Evolutionary conservation across 768 basidiomycete species (phyloP).

Genomic region (Auricularia cornea): DNA sequence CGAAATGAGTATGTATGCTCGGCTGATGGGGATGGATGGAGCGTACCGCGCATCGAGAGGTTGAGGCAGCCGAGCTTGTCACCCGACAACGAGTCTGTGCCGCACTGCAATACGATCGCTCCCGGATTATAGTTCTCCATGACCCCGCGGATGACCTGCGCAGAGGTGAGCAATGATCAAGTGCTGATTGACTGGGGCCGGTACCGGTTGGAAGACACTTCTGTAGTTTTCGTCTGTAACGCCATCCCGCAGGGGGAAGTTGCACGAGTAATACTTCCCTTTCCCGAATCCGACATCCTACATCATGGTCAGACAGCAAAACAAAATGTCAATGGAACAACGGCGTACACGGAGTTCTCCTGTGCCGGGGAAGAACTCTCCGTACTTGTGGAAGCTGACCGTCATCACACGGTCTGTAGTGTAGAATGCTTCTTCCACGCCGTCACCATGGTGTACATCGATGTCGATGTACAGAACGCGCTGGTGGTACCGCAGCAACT

Average conservation of each 20-base stretch:
- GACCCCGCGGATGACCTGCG: slow-evolving; percentile 64
- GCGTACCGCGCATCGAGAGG: slow-evolving; percentile 73
- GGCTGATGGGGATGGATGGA: too few relatives aligned
- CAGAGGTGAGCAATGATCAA: slow-evolving; percentile 40
- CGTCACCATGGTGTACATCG: slow-evolving; percentile 97
- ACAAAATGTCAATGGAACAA: slow-evolving; percentile 4
- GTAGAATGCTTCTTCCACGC: slow-evolving; percentile 99
- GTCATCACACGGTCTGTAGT: slow-evolving; percentile 99
- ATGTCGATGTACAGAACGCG: slow-evolving; percentile 98
- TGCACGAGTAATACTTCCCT: slow-evolving; percentile 88
- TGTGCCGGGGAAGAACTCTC: slow-evolving; percentile 98
- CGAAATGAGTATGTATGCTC: background rate
- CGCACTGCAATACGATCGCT: slow-evolving; percentile 94
- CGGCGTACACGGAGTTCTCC: slow-evolving; percentile 79
- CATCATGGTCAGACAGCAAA: background rate
- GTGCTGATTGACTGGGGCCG: too few relatives aligned
- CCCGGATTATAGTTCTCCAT: slow-evolving; percentile 94
- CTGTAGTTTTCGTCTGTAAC: slow-evolving; percentile 93
- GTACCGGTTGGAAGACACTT: slow-evolving; percentile 86
- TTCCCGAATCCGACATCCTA: slow-evolving; percentile 91
- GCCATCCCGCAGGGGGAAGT: slow-evolving; percentile 92
- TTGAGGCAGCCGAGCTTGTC: slow-evolving; percentile 96
- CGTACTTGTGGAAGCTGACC: slow-evolving; percentile 96
- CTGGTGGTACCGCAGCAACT: slow-evolving; percentile 88
- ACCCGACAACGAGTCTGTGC: slow-evolving; percentile 92